These are phyloP conservation scores for Xylariaceae sp. DNA, from an alignment of 2,329 filamentous ascomycete species.

Conservation along the genomic window DNA sequence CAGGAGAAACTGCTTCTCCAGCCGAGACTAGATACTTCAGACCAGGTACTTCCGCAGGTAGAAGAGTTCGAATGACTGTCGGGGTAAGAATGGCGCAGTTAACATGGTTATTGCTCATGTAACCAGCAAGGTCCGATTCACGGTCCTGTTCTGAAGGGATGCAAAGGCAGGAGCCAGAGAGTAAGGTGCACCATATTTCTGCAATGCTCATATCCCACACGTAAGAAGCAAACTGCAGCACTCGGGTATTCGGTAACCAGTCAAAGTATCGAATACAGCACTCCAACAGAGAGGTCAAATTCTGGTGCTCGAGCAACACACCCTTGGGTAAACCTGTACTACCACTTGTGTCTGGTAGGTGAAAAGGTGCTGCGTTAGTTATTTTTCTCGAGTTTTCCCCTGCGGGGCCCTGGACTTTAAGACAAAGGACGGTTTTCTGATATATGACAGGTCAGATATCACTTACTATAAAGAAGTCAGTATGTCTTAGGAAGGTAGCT, in stretches of 20 bases:
- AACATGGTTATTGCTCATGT: conserved; percentile 9
- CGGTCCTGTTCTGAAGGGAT: conserved; percentile 4
- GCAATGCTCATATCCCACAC: conserved; percentile 5
- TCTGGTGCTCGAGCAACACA: conserved; percentile 7
- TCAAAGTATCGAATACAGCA: neutral
- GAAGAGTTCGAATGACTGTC: conserved; percentile 4
- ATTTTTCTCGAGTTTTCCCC: too few species aligned
- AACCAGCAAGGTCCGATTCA: conserved; percentile 5
- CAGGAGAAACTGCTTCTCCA: conserved; percentile 1
- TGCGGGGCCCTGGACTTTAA: too few species aligned
- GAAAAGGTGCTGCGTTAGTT: too few species aligned
- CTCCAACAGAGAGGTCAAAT: conserved; percentile 3
- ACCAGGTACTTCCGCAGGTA: conserved; percentile 3
- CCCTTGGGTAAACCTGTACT: conserved; percentile 2
- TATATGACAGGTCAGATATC: too few species aligned
- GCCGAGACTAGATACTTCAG: conserved; percentile 2
- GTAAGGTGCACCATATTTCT: conserved; percentile 10
- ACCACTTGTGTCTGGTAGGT: conserved; percentile 4
- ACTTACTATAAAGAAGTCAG: too few species aligned
- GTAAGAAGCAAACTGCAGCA: conserved; percentile 10
- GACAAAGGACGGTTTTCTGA: too few species aligned
- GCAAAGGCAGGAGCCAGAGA: conserved; percentile 14
- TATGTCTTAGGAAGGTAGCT: too few species aligned
- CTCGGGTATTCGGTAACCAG: conserved; percentile 3
- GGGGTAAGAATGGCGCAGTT: conserved; percentile 6